A percentile compares a stretch with the other conserved stretches of the same genome.
Conservation (phyloP, 306 rosid species). For the Prunus davidiana region DNA sequence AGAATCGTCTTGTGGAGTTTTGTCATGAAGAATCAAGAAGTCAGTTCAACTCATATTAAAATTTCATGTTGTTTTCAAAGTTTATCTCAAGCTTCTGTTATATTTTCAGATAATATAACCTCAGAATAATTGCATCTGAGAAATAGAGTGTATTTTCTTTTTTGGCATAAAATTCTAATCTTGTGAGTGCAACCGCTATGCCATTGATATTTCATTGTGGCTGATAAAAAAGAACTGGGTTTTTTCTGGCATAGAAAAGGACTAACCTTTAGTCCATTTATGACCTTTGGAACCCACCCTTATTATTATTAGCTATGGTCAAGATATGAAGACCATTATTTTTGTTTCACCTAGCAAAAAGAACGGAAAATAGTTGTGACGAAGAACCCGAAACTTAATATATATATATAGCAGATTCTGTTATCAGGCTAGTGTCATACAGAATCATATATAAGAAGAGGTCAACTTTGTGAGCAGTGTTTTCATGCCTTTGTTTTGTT, state of each 20-base stretch:
- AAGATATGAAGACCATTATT: neutral
- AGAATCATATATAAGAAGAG: neutral
- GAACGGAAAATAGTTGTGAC: neutral
- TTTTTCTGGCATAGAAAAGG: neutral
- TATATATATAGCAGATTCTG: neutral
- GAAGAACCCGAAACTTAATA: neutral
- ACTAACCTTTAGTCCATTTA: neutral
- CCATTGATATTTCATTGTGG: neutral
- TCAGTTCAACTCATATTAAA: neutral
- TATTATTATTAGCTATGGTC: neutral
- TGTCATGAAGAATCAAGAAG: neutral
- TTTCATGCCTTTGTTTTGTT: neutral
- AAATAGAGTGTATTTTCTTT: neutral
- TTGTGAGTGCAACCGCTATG: neutral
- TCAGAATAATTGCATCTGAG: neutral
- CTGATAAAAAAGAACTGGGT: neutral
- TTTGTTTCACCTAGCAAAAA: neutral
- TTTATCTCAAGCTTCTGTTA: neutral
- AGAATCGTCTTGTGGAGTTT: neutral
- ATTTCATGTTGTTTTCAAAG: neutral
- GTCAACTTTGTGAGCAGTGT: neutral
- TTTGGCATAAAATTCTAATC: neutral
- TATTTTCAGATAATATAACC: neutral
- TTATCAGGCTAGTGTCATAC: neutral
- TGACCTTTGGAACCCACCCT: neutral